phyloP scores from a whole-genome alignment of 768 basidiomycete genomes.

The Lactarius tabidus region DNA sequence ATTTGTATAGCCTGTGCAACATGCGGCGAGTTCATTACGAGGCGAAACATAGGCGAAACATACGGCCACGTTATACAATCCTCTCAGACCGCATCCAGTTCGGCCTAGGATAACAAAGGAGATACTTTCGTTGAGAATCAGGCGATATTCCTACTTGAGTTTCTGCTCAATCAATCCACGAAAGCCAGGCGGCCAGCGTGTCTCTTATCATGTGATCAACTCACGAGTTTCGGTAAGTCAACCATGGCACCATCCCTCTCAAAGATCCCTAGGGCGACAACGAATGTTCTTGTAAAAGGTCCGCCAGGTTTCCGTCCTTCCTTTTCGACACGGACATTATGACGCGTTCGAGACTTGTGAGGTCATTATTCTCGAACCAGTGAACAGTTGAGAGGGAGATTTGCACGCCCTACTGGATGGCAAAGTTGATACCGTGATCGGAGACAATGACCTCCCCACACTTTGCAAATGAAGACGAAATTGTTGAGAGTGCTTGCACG shows the following conservation, averaged over 20 bases:
- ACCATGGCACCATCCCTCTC: constrained; percentile 91
- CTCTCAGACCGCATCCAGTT: constrained; percentile 89
- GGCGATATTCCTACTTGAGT: constrained; percentile 89
- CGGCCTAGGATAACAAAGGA: constrained; percentile 92
- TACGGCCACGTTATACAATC: constrained; percentile 46
- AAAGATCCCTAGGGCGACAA: constrained; percentile 65
- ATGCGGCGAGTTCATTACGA: no score
- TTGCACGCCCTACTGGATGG: no score
- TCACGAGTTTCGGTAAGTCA: constrained; percentile 86
- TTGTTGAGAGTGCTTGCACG: no score
- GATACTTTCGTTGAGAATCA: constrained; percentile 90
- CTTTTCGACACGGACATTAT: constrained; percentile 41
- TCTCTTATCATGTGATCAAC: constrained; percentile 32
- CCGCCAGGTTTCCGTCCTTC: constrained; percentile 80
- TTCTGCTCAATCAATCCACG: constrained; percentile 88
- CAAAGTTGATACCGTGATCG: no score
- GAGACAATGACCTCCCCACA: no score
- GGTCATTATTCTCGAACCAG: no score
- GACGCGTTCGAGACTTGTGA: no score
- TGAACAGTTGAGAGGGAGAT: no score
- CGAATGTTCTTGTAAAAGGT: constrained; percentile 86
- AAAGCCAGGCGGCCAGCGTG: background rate
- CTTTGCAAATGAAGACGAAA: no score
- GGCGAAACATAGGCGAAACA: background rate
- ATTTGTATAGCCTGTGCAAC: no score